Conservation (phyloP, 1,284 basidiomycete species). For the Gomphus bonarii region DNA sequence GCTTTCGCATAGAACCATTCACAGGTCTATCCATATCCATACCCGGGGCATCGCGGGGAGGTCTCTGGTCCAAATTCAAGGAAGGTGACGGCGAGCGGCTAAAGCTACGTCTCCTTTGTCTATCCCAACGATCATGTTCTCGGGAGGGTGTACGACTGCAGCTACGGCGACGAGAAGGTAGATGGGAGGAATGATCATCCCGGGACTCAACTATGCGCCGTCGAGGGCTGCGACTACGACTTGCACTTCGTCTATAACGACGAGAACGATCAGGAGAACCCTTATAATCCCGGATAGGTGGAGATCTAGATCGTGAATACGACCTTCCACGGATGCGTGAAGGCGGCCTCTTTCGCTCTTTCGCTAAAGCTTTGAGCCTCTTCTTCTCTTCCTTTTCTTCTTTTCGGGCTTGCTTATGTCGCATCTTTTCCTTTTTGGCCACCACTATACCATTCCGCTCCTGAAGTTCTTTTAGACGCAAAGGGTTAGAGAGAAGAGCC, state of each 20-base stretch:
- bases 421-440: constrained; percentile 67
- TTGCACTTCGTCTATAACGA: constrained; percentile 17
- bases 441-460: constrained; percentile 65
- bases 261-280: constrained; percentile 19
- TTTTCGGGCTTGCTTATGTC: constrained; percentile 40
- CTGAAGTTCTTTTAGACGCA: constrained; percentile 76
- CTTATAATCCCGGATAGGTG: constrained; percentile 14
- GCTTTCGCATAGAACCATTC: constrained; percentile 10
- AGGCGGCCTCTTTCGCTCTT: constrained; percentile 2
- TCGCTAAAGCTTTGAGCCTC: constrained; percentile 15
- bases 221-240: constrained; percentile 25
- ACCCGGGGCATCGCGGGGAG: constrained; percentile 16
- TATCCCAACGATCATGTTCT: constrained; percentile 4
- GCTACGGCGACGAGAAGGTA: constrained; percentile 21
- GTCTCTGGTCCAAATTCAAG: neutral
- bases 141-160: constrained; percentile 17
- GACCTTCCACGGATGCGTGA: constrained; percentile 15
- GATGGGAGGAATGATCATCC: constrained; percentile 28
- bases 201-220: constrained; percentile 15
- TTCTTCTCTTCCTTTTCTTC: constrained; percentile 44
- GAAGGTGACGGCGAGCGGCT: neutral
- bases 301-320: constrained; percentile 28
- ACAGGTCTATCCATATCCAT: constrained; percentile 15
- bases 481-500: constrained; percentile 84
- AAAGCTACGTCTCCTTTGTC: neutral